These are phyloP conservation scores for Cytospora chrysosperma DNA, from an alignment of 2,329 filamentous ascomycete species.

Conservation along the genomic window DNA sequence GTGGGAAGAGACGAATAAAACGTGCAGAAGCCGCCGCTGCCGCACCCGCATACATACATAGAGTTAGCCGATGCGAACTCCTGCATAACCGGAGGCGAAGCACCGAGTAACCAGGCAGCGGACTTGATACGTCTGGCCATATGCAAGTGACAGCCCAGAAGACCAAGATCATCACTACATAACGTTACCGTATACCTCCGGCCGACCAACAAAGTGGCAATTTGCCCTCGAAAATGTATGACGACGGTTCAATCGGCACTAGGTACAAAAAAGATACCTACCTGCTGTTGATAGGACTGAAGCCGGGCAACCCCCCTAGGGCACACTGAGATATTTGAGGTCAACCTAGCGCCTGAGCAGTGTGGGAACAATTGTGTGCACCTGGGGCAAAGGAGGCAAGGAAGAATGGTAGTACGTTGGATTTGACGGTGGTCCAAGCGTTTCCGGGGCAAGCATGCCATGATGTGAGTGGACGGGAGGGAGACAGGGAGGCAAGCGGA, in stretches of 20 bases:
- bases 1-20: not conserved
- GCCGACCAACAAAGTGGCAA: not conserved
- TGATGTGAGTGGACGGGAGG: constrained; percentile 16
- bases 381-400: no score
- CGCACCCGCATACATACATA: not conserved
- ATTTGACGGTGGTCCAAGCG: constrained; percentile 10
- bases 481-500: constrained; percentile 5
- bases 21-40: constrained; percentile 2
- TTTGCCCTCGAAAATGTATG: not conserved
- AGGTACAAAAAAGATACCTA: not conserved
- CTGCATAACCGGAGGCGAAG: not conserved
- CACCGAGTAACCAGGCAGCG: not conserved
- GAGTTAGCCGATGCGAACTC: not conserved
- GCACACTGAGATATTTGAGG: not conserved
- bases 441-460: constrained; percentile 18
- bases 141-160: not conserved
- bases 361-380: not conserved
- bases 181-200: not conserved
- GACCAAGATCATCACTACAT: not conserved
- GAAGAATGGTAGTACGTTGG: constrained; percentile 7
- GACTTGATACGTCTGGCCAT: not conserved
- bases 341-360: not conserved
- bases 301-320: not conserved
- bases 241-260: not conserved
- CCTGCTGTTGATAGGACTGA: not conserved